These are phyloP conservation scores for Podaxis sp. DNA, from an alignment of 768 basidiomycete species.

Conservation along the genomic window DNA sequence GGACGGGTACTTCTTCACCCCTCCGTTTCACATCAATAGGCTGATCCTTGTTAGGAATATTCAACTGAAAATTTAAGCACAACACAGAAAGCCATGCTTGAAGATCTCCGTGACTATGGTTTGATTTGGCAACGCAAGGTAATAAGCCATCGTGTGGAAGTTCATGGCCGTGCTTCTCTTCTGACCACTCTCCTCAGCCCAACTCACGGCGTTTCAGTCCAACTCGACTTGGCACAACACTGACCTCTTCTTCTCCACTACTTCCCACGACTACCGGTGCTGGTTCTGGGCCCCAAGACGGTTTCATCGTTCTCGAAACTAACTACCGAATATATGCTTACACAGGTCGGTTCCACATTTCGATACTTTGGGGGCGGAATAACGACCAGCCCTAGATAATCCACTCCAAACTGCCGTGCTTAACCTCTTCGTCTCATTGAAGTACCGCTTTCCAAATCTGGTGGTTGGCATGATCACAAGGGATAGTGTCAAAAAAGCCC, in stretches of 20 bases:
- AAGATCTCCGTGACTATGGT: slow-evolving; percentile 93
- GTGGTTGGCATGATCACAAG: slow-evolving; percentile 96
- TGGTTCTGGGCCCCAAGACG: slow-evolving; percentile 64
- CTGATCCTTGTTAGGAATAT: slow-evolving; percentile 65
- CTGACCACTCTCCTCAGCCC: slow-evolving; percentile 43
- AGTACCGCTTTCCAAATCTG: slow-evolving; percentile 94
- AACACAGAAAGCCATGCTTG: slow-evolving; percentile 83
- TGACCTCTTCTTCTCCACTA: slow-evolving; percentile 88
- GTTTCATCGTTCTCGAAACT: slow-evolving; percentile 96
- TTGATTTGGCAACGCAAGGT: slow-evolving; percentile 87
- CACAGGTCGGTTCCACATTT: slow-evolving; percentile 60
- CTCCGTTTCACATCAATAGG: slow-evolving; percentile 18
- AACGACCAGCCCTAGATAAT: slow-evolving; percentile 61
- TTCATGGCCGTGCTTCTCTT: slow-evolving; percentile 22
- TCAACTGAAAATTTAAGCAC: slow-evolving; percentile 76
- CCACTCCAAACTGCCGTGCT: slow-evolving; percentile 94
- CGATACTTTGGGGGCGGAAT: slow-evolving; percentile 20
- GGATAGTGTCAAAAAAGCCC: slow-evolving; percentile 92
- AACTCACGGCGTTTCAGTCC: slow-evolving; percentile 86
- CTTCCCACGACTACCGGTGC: slow-evolving; percentile 64
- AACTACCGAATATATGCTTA: slow-evolving; percentile 99
- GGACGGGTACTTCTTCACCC: slow-evolving; percentile 60
- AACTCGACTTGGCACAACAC: slow-evolving; percentile 89
- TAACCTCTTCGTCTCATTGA: slow-evolving; percentile 89
- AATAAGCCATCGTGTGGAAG: slow-evolving; percentile 23